Percentiles rank a stretch among this genome's conserved stretches.
phyloP scores from a whole-genome alignment of 1,139 yeast genomes.

The Candida labiduridarum region DNA sequence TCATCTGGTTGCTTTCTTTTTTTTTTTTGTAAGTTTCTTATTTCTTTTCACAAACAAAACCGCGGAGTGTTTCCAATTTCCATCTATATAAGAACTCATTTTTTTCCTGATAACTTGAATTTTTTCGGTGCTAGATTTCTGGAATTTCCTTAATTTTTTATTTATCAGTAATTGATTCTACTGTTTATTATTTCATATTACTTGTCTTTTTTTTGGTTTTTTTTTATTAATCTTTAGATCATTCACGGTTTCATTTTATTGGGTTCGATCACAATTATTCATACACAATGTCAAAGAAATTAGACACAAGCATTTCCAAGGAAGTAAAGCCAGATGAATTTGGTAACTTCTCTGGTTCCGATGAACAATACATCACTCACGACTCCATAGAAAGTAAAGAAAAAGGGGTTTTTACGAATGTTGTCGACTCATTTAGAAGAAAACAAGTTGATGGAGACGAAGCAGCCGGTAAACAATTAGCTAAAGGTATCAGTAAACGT shows the following conservation, averaged over 20 bases:
- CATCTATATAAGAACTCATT: background rate
- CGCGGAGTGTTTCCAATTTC: background rate
- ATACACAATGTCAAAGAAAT: constrained; percentile 2
- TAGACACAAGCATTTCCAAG: constrained; percentile 1
- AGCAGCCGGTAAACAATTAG: constrained; percentile 33
- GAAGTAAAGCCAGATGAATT: constrained; percentile 13
- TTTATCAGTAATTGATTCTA: background rate
- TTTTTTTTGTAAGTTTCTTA: background rate
- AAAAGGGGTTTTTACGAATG: constrained; percentile 23
- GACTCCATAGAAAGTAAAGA: constrained; percentile 3
- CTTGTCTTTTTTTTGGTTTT: background rate
- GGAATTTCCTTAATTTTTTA: background rate
- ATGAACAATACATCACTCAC: constrained; percentile 13
- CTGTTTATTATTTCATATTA: background rate
- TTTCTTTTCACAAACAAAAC: background rate
- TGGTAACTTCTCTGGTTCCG: constrained; percentile 13
- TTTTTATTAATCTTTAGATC: background rate
- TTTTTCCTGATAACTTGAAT: background rate
- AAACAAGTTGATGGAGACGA: constrained; percentile 21
- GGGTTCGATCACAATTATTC: background rate
- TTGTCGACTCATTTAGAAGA: constrained; percentile 34
- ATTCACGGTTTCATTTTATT: background rate
- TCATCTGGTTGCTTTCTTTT: background rate
- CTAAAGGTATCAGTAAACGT: constrained; percentile 36
- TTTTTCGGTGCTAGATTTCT: background rate